phyloP scores from a whole-genome alignment of 2,329 filamentous ascomycete species.

The Nemania sp. region DNA sequence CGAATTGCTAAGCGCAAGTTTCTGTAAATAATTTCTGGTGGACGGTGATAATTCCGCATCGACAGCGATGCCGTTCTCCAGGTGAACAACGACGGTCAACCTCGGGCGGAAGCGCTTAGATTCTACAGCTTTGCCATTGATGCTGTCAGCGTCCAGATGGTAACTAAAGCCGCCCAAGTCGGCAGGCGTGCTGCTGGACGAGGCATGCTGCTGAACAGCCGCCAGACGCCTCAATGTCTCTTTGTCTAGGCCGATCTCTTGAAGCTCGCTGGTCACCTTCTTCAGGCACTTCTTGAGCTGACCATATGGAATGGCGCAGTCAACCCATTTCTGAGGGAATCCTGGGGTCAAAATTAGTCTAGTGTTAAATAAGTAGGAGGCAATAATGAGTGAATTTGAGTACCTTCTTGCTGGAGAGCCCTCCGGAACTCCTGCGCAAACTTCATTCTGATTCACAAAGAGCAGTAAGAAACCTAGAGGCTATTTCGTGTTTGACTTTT shows the following conservation, averaged over 20 bases:
- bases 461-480: background rate
- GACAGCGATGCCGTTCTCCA: constrained; percentile 67
- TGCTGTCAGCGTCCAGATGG: constrained; percentile 48
- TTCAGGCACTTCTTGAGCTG: constrained; percentile 90
- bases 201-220: constrained; percentile 51
- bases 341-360: constrained; percentile 43
- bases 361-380: background rate
- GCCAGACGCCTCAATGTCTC: constrained; percentile 70
- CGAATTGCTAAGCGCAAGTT: constrained; percentile 52
- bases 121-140: constrained; percentile 52
- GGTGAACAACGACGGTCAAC: constrained; percentile 69
- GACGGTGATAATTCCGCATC: constrained; percentile 69
- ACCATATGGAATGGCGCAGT: constrained; percentile 79
- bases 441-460: constrained; percentile 64
- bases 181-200: constrained; percentile 43
- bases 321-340: constrained; percentile 73
- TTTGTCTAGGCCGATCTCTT: constrained; percentile 70
- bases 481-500: no score
- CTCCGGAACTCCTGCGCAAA: constrained; percentile 80
- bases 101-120: constrained; percentile 63
- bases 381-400: constrained; percentile 2
- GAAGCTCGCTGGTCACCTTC: constrained; percentile 72
- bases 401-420: constrained; percentile 65
- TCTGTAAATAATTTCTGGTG: constrained; percentile 66
- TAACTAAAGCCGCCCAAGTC: constrained; percentile 52